Base-by-base conservation (phyloP, 805 yeast species). In the Cyberlindnera mycetangii region DNA sequence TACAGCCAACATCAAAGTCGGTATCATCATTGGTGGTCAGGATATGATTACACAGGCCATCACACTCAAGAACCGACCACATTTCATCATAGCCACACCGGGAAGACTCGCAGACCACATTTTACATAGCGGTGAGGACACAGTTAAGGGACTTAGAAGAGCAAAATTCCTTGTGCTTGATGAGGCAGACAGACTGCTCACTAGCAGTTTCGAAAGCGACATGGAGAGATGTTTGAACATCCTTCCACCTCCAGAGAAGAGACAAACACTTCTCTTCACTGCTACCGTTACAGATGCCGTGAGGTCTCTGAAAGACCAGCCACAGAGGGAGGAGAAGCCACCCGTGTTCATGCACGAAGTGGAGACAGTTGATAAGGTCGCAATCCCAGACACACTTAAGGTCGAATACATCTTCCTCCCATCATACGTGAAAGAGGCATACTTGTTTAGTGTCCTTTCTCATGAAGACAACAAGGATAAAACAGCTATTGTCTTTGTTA, bases 251-350 rank as follows among this genome's bases (percentile, higher is more conserved):
- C 70, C 95, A 2, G 73, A 72, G 3, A 71, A 77, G 44, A 77
- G 99, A 56, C 98, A 92, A 64, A 93, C 97, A 0, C 69, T 92
- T 33, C 66, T 93, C 31, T 93, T 93, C 67, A 93, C 99, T 0
- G 99, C 99, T 10, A 93, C 99, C 1, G 86, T 93, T 15, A 92
- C 98, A 0, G 96, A 89, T 58, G 83, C 95, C 1, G 97, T 93
- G 3, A 71, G 95, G 50, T 75, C 88, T 0, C 70, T 93, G 46
- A 84, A 85, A 51, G 84, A 85, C 43, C 76, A 74, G 45, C 79
- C 81, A 14, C 68, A 67, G 9, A 75, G 80, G 10, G 72, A 72
- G 15, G 78, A 81, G 4, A 78, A 78, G 49, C 78, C 72, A 10
- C 71, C 76, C 15, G 67, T 75, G 25, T 85, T 79, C 56, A 64